Base-by-base conservation (phyloP, 306 rosid genomes). In the Casuarina glauca region DNA sequence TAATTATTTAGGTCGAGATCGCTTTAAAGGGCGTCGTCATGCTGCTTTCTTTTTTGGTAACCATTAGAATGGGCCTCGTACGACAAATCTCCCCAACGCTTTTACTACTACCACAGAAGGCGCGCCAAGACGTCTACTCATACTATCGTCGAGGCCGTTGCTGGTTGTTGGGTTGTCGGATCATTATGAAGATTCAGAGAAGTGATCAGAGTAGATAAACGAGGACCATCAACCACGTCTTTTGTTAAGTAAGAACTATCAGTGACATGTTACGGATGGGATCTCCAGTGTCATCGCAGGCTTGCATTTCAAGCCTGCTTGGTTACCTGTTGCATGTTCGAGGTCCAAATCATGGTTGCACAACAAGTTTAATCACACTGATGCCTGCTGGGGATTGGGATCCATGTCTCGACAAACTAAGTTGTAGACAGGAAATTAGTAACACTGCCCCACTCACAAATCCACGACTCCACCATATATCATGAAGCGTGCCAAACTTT, bases 141-240 rank as follows among this genome's bases (percentile, higher is more conserved):
- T 48, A 48, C 44, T 19, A 73, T 64, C 6, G 49, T 39, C 51
- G 70, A 73, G 48, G 58, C 68, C 44, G 53, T 44, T 19, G 61
- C 76, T 63, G 86, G 78, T 85, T 70, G 81, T 43, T 38, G 81
- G n/a, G 66, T 55, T 75, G 52, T 81, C 64, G 63, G 48, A 52
- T 76, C 15, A 45, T 71, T 1, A 12, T 3, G 39, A 64, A 62
- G 44, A 39, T 73, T 72, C 32, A 62, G 64, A 52, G 26, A 54
- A 77, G 51, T 45, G 64, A 54, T 48, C 52, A 36, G 49, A 38
- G 78, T 79, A 79, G 86, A 82, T 79, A 61, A 76, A 71, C 72
- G 9, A 77, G 70, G 62, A 46, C 71, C 4, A n/a, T 67, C 71
- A 4, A 67, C 19, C 71, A 42, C 46, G 16, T 43, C 26, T 9